Conservation (phyloP, 768 basidiomycete species). For the Lentinus tigrinus region DNA sequence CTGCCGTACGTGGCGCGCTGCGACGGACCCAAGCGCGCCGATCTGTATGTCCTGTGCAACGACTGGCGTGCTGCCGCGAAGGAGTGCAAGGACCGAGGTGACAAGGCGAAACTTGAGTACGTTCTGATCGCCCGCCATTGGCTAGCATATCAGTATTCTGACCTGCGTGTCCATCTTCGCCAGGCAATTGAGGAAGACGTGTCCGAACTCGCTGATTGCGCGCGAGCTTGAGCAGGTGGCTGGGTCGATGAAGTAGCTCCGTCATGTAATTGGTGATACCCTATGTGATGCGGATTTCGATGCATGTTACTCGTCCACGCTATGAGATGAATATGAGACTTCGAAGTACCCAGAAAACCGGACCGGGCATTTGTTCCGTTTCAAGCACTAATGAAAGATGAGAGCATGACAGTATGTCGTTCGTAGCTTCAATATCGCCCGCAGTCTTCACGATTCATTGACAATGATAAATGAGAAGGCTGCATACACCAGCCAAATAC, state of each 20-base stretch:
- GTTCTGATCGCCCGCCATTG: slow-evolving; percentile 32
- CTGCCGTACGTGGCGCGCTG: slow-evolving; percentile 77
- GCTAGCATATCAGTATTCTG: background rate
- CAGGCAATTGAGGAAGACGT: slow-evolving; percentile 70
- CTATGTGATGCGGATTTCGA: too few species aligned
- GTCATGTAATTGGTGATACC: too few species aligned
- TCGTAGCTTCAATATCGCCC: slow-evolving; percentile 28
- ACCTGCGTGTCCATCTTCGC: slow-evolving; percentile 6
- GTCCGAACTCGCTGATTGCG: slow-evolving; percentile 78
- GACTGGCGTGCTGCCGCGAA: slow-evolving; percentile 88
- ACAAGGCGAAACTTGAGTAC: slow-evolving; percentile 83
- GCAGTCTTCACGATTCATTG: background rate
- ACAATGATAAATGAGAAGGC: slow-evolving; percentile 20
- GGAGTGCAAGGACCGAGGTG: slow-evolving; percentile 87
- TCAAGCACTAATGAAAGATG: slow-evolving; percentile 57
- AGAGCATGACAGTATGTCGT: slow-evolving; percentile 79
- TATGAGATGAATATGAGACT: too few species aligned
- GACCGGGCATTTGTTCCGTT: too few species aligned
- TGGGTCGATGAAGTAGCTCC: slow-evolving; percentile 62
- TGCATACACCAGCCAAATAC: slow-evolving; percentile 24
- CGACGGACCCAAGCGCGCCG: slow-evolving; percentile 77
- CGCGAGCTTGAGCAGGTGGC: slow-evolving; percentile 68
- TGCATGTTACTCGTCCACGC: too few species aligned
- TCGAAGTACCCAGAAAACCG: too few species aligned
- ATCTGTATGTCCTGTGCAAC: slow-evolving; percentile 86